These are phyloP conservation scores for Nephelium lappaceum DNA, from an alignment of 345 rosid genomes.

Conservation along the genomic window DNA sequence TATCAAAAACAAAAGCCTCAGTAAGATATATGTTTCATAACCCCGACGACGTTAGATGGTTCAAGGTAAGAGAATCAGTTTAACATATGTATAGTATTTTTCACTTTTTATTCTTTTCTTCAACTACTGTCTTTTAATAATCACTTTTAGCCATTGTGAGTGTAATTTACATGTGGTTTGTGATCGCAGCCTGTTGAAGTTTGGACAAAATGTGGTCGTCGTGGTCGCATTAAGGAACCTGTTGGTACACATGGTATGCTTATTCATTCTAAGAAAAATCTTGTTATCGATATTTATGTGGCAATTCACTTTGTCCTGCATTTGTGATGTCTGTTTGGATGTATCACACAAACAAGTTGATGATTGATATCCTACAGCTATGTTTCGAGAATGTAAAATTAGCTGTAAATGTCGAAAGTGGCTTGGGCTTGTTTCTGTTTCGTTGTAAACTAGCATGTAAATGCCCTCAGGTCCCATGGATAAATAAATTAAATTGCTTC, in stretches of 20 bases:
- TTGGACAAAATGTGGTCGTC: constrained; percentile 78
- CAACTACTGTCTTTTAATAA: background rate
- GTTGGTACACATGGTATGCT: constrained; percentile 89
- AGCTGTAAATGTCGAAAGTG: background rate
- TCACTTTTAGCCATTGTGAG: background rate
- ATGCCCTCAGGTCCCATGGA: background rate
- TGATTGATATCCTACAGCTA: background rate
- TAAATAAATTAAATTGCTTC: background rate
- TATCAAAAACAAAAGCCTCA: constrained; percentile 78
- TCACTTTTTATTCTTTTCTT: background rate
- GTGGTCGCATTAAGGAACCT: constrained; percentile 94
- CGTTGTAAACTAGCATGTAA: background rate
- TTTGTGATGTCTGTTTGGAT: background rate
- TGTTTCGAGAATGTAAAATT: background rate
- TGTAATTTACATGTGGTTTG: constrained; percentile 15
- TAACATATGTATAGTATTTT: background rate
- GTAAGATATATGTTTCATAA: constrained; percentile 90
- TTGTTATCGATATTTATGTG: background rate
- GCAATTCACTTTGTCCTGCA: constrained; percentile 9
- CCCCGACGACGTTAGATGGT: constrained; percentile 98
- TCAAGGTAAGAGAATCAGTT: constrained; percentile 58
- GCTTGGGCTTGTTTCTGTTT: background rate
- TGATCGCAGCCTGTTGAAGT: constrained; percentile 87
- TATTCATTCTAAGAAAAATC: constrained; percentile 9
- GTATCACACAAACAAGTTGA: background rate